Percentiles rank a stretch among this genome's conserved stretches.
phyloP scores from a whole-genome alignment of 208 protist species.

The Acanthamoeba sp. region DNA sequence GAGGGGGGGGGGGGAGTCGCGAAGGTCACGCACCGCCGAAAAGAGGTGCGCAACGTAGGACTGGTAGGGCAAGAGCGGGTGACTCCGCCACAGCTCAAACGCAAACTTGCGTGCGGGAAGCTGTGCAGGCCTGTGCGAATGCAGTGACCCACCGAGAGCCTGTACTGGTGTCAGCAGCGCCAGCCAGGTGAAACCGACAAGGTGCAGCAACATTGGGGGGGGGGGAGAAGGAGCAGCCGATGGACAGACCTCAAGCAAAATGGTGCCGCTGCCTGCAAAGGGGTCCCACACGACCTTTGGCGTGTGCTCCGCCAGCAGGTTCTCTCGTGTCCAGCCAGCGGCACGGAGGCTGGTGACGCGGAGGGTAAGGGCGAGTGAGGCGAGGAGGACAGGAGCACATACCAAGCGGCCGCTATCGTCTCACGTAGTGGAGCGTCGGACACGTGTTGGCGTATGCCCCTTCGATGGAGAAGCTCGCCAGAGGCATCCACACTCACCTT shows the following conservation, averaged over 20 bases:
- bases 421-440: slow-evolving; percentile 48
- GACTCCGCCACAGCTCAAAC: slow-evolving; percentile 29
- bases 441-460: slow-evolving; percentile 30
- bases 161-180: not conserved
- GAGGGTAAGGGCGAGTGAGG: not conserved
- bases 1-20: not conserved
- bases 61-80: not conserved
- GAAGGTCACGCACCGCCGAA: not conserved
- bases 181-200: no score
- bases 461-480: slow-evolving; percentile 38
- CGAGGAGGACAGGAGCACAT: not conserved
- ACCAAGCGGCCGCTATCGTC: slow-evolving; percentile 56
- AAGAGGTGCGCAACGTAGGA: not conserved
- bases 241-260: not conserved
- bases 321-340: slow-evolving; percentile 11
- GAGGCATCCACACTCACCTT: slow-evolving; percentile 68
- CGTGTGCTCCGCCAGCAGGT: not conserved
- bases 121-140: slow-evolving; percentile 3
- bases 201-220: not conserved
- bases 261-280: slow-evolving; percentile 19
- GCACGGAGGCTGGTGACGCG: not conserved
- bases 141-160: not conserved
- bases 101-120: slow-evolving; percentile 6
- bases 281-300: slow-evolving; percentile 23
- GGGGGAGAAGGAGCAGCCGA: no score